These are phyloP conservation scores for Stachybotrys chartarum DNA, from an alignment of 2,329 filamentous ascomycete species.

Conservation along the genomic window DNA sequence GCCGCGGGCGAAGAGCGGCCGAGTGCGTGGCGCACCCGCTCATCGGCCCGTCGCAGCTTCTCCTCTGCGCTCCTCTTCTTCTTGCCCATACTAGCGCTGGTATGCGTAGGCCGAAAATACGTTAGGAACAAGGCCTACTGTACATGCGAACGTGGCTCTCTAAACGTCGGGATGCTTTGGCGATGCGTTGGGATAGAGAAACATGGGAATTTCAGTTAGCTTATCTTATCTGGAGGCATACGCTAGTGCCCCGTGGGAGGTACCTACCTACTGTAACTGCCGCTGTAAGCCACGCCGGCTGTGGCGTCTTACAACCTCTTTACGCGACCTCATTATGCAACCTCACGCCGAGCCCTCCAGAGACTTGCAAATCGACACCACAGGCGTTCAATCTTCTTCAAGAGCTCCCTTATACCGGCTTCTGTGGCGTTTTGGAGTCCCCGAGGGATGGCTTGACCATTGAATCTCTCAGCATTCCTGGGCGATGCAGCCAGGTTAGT, in stretches of 20 bases:
- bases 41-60: not conserved
- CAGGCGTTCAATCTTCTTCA: no score
- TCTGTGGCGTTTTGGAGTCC: no score
- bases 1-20: not conserved
- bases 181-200: not conserved
- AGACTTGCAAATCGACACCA: no score
- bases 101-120: not conserved
- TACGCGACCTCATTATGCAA: no score
- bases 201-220: not conserved
- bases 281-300: no score
- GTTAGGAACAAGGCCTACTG: not conserved
- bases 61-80: not conserved
- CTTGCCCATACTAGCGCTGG: not conserved
- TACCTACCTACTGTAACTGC: no score
- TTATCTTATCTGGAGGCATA: no score
- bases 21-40: not conserved
- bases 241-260: no score
- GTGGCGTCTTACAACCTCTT: no score
- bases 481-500: not conserved
- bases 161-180: no score
- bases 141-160: not conserved
- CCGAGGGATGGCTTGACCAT: not conserved
- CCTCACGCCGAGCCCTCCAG: no score
- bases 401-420: no score
- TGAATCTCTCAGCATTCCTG: not conserved